These are phyloP conservation scores for Davidsoniella virescens DNA, from an alignment of 2,329 filamentous ascomycete species.

Conservation along the genomic window DNA sequence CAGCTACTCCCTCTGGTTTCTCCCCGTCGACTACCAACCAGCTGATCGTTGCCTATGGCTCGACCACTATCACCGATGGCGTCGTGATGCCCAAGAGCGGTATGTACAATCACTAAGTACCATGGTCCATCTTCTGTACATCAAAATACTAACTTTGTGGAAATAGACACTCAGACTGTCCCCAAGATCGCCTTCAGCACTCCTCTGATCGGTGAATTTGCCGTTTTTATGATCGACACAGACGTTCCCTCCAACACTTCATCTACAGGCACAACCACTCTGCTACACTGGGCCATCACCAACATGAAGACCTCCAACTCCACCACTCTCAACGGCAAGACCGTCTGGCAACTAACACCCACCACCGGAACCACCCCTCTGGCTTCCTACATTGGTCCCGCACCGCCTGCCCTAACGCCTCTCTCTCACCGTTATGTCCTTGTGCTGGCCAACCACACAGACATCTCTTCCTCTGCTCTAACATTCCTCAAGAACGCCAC, in stretches of 20 bases:
- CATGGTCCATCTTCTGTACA: not conserved
- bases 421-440: conserved; percentile 26
- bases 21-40: conserved; percentile 22
- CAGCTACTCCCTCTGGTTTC: conserved; percentile 27
- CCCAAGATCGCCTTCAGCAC: conserved; percentile 23
- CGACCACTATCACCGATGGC: conserved; percentile 23
- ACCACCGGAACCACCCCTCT: conserved; percentile 17
- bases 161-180: conserved; percentile 20
- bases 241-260: conserved; percentile 25
- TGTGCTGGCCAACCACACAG: conserved; percentile 24
- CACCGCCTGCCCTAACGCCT: conserved; percentile 22
- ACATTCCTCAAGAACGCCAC: conserved; percentile 19
- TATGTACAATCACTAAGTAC: conserved; percentile 15
- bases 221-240: conserved; percentile 28
- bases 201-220: conserved; percentile 25
- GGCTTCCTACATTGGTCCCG: conserved; percentile 23
- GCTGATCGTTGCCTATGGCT: conserved; percentile 26
- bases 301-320: conserved; percentile 19
- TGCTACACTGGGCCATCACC: conserved; percentile 32
- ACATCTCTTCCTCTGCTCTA: conserved; percentile 16
- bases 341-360: conserved; percentile 18
- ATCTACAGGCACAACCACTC: conserved; percentile 25
- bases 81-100: conserved; percentile 23
- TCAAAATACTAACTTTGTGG: not conserved
- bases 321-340: conserved; percentile 17